Percentiles rank a stretch among this genome's conserved stretches.
phyloP scores from a whole-genome alignment of 345 rosid genomes.

The Kandelia obovata region DNA sequence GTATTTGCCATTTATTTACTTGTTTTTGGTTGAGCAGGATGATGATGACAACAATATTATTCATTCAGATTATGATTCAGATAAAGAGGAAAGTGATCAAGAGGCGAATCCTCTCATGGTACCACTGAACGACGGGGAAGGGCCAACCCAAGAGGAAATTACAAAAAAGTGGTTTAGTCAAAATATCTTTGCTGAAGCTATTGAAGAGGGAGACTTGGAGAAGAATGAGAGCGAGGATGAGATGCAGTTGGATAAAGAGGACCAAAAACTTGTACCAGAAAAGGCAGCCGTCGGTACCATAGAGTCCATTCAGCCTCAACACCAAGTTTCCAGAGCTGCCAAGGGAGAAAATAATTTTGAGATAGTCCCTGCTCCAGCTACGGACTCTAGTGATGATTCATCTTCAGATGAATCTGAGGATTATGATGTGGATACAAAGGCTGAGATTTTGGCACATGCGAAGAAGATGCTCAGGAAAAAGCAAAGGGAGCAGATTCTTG shows the following conservation, averaged over 20 bases:
- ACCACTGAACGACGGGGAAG: constrained; percentile 58
- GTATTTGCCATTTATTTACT: not conserved
- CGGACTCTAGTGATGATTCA: constrained; percentile 74
- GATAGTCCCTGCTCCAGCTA: constrained; percentile 74
- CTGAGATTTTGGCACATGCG: constrained; percentile 84
- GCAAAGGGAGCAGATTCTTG: constrained; percentile 72
- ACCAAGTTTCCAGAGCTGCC: constrained; percentile 12
- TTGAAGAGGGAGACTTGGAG: constrained; percentile 67
- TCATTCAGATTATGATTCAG: constrained; percentile 63
- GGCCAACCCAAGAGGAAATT: constrained; percentile 62
- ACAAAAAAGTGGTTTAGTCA: constrained; percentile 83
- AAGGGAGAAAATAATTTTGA: constrained; percentile 60
- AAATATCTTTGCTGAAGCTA: constrained; percentile 76
- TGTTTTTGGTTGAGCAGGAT: constrained; percentile 41
- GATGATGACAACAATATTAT: constrained; percentile 42
- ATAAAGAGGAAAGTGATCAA: constrained; percentile 46
- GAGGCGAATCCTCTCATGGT: constrained; percentile 87
- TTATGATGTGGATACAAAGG: constrained; percentile 55
- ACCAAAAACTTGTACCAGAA: constrained; percentile 22
- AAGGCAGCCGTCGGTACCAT: constrained; percentile 26
- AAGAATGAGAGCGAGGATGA: constrained; percentile 51
- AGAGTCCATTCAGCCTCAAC: constrained; percentile 17
- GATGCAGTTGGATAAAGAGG: constrained; percentile 35
- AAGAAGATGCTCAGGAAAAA: constrained; percentile 94
- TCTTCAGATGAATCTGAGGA: constrained; percentile 72